Percentiles rank a stretch among this genome's conserved stretches.
These are phyloP conservation scores for Trichoderma koningii DNA, from an alignment of 2,329 filamentous ascomycete species.

Conservation along the genomic window DNA sequence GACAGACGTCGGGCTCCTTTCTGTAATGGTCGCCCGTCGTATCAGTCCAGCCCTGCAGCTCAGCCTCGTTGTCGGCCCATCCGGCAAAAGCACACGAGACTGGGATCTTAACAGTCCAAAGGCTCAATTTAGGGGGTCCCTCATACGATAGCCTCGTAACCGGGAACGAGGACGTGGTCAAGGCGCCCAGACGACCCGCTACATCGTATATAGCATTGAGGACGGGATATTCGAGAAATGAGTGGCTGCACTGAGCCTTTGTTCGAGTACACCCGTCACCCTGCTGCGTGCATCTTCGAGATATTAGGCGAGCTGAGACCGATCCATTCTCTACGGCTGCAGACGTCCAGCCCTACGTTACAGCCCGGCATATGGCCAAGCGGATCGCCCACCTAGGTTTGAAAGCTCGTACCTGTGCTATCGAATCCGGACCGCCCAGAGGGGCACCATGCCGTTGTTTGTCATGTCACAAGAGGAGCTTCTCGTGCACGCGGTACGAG, in stretches of 20 bases:
- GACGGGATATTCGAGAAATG: neutral
- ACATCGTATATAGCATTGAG: neutral
- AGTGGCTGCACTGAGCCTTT: neutral
- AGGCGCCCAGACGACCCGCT: neutral
- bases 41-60: neutral
- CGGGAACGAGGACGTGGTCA: neutral
- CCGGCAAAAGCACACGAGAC: constrained; percentile 5
- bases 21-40: neutral
- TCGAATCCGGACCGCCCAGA: neutral
- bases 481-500: neutral
- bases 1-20: neutral
- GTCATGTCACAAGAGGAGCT: neutral
- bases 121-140: neutral
- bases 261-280: too few species aligned
- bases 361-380: constrained; percentile 8
- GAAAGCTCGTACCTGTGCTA: neutral
- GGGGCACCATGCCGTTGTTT: neutral
- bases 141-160: neutral
- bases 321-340: neutral
- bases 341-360: constrained; percentile 6
- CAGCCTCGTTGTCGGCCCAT: constrained; percentile 10
- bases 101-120: constrained; percentile 3
- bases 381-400: neutral
- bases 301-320: constrained; percentile 4
- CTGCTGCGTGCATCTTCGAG: neutral